A percentile compares a stretch with the other conserved stretches of the same genome.
phyloP scores from a whole-genome alignment of 768 basidiomycete species.

The Cystobasidium tubakii region DNA sequence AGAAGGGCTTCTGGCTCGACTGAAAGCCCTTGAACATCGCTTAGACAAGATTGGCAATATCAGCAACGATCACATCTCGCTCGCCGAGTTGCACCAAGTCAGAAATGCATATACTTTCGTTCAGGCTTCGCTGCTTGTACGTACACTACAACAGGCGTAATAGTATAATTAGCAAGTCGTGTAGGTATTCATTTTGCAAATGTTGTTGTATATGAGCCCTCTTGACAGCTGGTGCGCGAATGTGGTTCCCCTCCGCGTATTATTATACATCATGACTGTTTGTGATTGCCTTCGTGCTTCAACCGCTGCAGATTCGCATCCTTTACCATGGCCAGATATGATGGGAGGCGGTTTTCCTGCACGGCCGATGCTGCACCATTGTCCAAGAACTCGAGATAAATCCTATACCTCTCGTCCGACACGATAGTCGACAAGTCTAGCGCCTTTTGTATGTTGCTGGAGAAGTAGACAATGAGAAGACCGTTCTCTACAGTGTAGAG shows the following conservation, averaged over 20 bases:
- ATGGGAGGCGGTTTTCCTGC: conserved; percentile 60
- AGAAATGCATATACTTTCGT: background rate
- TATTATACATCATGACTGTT: background rate
- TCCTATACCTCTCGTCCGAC: conserved; percentile 74
- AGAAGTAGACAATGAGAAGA: background rate
- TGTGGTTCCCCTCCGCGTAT: background rate
- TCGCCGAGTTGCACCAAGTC: background rate
- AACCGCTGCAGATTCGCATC: conserved; percentile 66
- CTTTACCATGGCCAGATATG: conserved; percentile 69
- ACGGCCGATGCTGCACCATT: conserved; percentile 46
- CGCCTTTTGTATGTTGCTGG: conserved; percentile 68
- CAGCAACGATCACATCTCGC: background rate
- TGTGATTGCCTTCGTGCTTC: conserved; percentile 49
- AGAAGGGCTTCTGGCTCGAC: background rate
- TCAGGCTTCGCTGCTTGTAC: background rate
- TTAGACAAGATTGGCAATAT: background rate
- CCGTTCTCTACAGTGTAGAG: background rate
- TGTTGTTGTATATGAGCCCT: background rate
- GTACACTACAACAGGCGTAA: background rate
- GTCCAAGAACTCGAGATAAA: conserved; percentile 76
- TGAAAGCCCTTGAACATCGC: background rate
- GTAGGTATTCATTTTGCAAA: background rate
- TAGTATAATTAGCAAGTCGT: background rate
- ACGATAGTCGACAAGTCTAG: conserved; percentile 75
- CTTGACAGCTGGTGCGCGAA: background rate